Evolutionary conservation across 2,329 filamentous ascomycete species (phyloP), one percentile per base, ranked within the genome.

Genomic region (Massarina eburnea): DNA sequence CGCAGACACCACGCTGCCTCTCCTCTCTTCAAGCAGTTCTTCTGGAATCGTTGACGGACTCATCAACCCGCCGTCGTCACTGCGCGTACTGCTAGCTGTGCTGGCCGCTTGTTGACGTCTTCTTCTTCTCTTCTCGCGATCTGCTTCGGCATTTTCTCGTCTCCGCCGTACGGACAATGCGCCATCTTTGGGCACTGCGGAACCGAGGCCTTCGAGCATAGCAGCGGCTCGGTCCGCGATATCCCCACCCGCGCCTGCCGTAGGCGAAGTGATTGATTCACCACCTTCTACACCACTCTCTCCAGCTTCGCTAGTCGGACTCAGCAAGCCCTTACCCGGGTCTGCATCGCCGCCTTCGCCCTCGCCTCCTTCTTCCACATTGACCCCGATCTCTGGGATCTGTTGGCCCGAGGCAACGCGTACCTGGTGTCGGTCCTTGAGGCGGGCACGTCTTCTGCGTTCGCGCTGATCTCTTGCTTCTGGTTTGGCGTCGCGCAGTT

Each of bases 401-500:
- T 92, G 82, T 62, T 96, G 90, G 8, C 91, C 92, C 15, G 87
- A 92, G 14, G 92, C 90, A 41, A 96, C 82, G 50, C 92, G 88
- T 24, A 94, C 88, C 72, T 95, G 89, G 65, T 96, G 90, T 21
- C 85, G 81, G 64, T 96, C 91, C 80, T 95, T 95, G 58, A 97
- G 80, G 43, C 92, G 81, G 30, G 91, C 91, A 55, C 92, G 83
- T 47, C 92, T 83, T 52, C 94, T 84, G 58, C 91, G 84, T 70
- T 97, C 94, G 63, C 92, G 83, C 70, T 95, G 88, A 68, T 96
- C 91, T 68, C 89, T 81, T 21, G 89, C 83, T 73, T 96, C 89
- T 22, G 94, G 92, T 45, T 91, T 92, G 1, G 94, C 94, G 45
- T 91, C 91, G 46, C 94, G 87, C 45, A 99, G 77, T 73, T 97